phyloP scores from a whole-genome alignment of 768 basidiomycete genomes.

The Boletus fagicola region DNA sequence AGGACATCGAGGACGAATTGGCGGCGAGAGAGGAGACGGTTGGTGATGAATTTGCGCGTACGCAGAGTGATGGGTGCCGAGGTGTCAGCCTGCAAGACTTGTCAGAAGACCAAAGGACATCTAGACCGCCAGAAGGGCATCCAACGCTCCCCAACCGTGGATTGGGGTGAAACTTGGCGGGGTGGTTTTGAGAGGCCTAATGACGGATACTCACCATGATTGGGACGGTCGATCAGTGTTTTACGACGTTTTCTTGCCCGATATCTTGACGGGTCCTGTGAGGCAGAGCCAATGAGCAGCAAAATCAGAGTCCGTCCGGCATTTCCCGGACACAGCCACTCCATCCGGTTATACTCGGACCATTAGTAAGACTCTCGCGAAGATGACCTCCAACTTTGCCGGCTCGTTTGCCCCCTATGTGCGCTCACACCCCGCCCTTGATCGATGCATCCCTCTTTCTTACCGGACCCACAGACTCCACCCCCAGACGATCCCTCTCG shows the following conservation, averaged over 20 bases:
- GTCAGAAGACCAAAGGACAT: conserved; percentile 24
- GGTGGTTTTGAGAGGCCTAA: conserved; percentile 5
- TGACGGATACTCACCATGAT: conserved; percentile 37
- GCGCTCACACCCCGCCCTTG: conserved; percentile 16
- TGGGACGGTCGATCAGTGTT: conserved; percentile 19
- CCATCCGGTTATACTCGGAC: not conserved
- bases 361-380: not conserved
- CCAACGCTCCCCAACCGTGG: conserved; percentile 19
- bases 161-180: conserved; percentile 8
- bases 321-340: conserved; percentile 40
- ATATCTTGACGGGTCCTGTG: conserved; percentile 28
- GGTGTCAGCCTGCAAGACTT: conserved; percentile 59
- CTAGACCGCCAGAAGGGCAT: conserved; percentile 23
- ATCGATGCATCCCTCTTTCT: not conserved
- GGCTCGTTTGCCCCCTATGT: conserved; percentile 66
- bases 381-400: conserved; percentile 9
- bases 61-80: conserved; percentile 91
- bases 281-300: conserved; percentile 3
- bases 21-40: conserved; percentile 92
- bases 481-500: conserved; percentile 54
- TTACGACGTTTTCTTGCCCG: conserved; percentile 25
- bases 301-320: conserved; percentile 41
- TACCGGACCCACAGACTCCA: conserved; percentile 41
- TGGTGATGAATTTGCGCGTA: conserved; percentile 99
- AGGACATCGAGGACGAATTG: conserved; percentile 95